phyloP scores from a whole-genome alignment of 768 basidiomycete genomes.

The Mycena vulgaris region DNA sequence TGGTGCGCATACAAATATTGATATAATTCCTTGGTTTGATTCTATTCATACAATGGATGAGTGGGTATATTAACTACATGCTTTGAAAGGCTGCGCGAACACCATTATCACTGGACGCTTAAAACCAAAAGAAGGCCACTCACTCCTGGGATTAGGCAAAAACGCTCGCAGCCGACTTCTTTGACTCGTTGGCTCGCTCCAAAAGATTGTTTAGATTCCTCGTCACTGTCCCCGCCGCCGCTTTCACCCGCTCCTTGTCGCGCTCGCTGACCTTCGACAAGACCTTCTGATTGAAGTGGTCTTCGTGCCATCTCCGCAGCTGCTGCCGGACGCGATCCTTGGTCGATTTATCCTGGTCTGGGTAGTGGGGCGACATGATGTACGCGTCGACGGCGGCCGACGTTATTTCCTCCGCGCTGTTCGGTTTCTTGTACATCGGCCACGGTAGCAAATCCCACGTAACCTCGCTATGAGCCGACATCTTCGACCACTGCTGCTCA shows the following conservation, averaged over 20 bases:
- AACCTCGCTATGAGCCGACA: conserved; percentile 59
- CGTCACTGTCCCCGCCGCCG: conserved; percentile 81
- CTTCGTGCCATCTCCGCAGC: conserved; percentile 86
- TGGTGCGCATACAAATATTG: conserved; percentile 27
- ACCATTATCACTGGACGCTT: conserved; percentile 11
- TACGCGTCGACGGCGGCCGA: conserved; percentile 70
- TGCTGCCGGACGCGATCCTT: conserved; percentile 86
- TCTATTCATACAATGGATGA: conserved; percentile 38
- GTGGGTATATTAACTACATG: conserved; percentile 36
- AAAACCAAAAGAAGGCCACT: conserved; percentile 15
- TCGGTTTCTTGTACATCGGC: conserved; percentile 76
- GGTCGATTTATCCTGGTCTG: conserved; percentile 65
- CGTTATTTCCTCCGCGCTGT: conserved; percentile 73
- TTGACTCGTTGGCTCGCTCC: conserved; percentile 43
- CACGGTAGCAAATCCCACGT: conserved; percentile 82
- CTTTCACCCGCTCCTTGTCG: conserved; percentile 77
- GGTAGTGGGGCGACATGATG: conserved; percentile 70
- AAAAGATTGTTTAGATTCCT: conserved; percentile 81
- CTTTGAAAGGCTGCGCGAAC: conserved; percentile 24
- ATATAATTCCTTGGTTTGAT: conserved; percentile 35
- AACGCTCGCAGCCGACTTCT: conserved; percentile 35
- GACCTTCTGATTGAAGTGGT: conserved; percentile 82
- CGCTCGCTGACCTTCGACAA: conserved; percentile 74
- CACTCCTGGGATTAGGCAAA: conserved; percentile 36
- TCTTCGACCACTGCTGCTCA: conserved; percentile 72